Evolutionary conservation across 1,284 basidiomycete genomes (phyloP).

Genomic region (Laetiporus sulphureus): DNA sequence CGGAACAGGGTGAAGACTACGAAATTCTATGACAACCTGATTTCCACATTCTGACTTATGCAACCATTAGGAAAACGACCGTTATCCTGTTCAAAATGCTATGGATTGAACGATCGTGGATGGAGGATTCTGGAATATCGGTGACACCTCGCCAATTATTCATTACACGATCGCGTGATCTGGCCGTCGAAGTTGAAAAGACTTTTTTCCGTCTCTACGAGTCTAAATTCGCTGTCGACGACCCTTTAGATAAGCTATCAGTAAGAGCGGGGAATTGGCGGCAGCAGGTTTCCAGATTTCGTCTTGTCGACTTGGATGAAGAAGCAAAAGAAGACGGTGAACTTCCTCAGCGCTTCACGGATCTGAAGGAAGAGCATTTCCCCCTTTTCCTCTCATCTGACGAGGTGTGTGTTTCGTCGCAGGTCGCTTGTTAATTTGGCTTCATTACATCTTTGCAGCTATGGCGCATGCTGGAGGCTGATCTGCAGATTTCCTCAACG

Average conservation of each 20-base stretch:
- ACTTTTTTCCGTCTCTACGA: conserved; percentile 50
- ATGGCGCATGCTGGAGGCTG: background rate
- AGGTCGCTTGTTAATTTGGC: background rate
- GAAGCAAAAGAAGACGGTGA: conserved; percentile 34
- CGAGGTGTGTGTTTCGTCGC: conserved; percentile 30
- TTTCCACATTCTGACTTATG: conserved; percentile 3
- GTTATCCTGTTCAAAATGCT: conserved; percentile 73
- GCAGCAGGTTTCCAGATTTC: conserved; percentile 21
- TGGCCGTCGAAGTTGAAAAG: conserved; percentile 60
- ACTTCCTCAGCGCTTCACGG: conserved; percentile 51
- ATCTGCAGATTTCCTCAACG: no score
- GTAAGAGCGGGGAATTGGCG: conserved; percentile 13
- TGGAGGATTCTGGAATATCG: conserved; percentile 23
- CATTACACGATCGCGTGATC: conserved; percentile 60
- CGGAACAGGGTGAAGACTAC: conserved; percentile 51
- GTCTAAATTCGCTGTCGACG: conserved; percentile 35
- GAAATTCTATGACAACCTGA: background rate
- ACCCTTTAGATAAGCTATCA: conserved; percentile 32
- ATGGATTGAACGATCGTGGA: conserved; percentile 48
- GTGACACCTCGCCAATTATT: conserved; percentile 55
- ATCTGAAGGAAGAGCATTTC: conserved; percentile 55
- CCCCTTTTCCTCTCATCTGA: conserved; percentile 67
- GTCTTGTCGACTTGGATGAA: conserved; percentile 44
- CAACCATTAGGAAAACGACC: conserved; percentile 53
- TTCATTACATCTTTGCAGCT: background rate